Base-by-base conservation (phyloP, 805 yeast genomes). In the Lipomyces yamanashiensis region DNA sequence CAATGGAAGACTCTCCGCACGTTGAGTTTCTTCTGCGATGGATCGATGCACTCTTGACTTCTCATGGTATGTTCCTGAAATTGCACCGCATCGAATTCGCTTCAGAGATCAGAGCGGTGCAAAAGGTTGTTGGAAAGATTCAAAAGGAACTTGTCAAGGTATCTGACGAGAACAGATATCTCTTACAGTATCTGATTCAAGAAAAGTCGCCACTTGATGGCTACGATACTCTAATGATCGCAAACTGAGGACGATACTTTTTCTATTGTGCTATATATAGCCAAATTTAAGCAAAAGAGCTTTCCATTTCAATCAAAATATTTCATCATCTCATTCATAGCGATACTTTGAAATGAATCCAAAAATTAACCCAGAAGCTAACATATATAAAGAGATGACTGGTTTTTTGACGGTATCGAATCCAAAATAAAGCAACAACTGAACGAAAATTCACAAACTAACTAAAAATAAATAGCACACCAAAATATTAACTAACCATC, bases 1-100 rank as follows among this genome's bases (percentile, higher is more conserved):
- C 84, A 67, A 81, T 86, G 41, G 82, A 82, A 74, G 89, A 87
- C 2, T 85, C 91, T 6, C 92, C 85, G 40, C 98, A 95, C 76
- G 74, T 93, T 28, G 98, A 95, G 77, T 92, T 87, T 78, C 86
- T 87, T 71, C 75, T 95, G 67, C 70, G 88, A 10, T 95, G 99
- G 98, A 81, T 93, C 40, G 85, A 87, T 69, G 78, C 82, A 15
- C 70, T 92, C 4, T 75, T 95, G 17, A 80, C 87, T 1, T 75
- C 81, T 19, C 98, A 93, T 73, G 98, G 99, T 12, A 82, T 82
- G 67, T 87, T 84, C 74, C 88, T 95, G 58, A 81, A 84, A 47
- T 75, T 75, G 12, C 82, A 88, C 71, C 86, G 85, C 71, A 85
- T 82, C 65, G 82, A 85, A 58, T 89, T 87, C 71, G 80, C 85